Conservation (phyloP, 1,284 basidiomycete species). For the Pyrrhoderma noxium region DNA sequence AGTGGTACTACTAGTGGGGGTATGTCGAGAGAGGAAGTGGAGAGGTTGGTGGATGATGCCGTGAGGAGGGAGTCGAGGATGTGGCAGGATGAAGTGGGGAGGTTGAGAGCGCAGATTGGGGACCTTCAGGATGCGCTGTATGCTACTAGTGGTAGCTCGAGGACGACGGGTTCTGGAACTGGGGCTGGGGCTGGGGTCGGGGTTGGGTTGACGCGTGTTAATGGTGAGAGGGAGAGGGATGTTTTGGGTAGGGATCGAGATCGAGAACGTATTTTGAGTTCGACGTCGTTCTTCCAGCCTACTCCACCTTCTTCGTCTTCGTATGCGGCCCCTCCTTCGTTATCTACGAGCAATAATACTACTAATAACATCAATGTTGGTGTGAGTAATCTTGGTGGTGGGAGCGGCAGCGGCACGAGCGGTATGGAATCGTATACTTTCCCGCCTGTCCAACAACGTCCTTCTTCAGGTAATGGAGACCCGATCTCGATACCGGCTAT, state of each 20-base stretch:
- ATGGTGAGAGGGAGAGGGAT: background rate
- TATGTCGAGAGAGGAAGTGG: slow-evolving; percentile 9
- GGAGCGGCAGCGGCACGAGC: background rate
- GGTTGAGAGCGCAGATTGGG: slow-evolving; percentile 47
- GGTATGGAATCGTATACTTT: slow-evolving; percentile 15
- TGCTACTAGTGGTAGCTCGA: background rate
- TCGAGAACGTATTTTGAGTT: background rate
- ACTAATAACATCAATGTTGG: background rate
- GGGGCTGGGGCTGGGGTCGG: background rate
- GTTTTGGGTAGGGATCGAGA: background rate
- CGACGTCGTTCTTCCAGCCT: background rate
- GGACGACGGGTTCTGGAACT: background rate
- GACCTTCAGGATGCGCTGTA: slow-evolving; percentile 41
- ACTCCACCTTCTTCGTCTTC: too few relatives aligned
- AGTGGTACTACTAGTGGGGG: slow-evolving; percentile 20
- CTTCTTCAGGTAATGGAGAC: background rate
- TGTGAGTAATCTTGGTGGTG: background rate
- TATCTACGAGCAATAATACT: too few relatives aligned
- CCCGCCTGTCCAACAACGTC: slow-evolving; percentile 7
- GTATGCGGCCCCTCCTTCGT: too few relatives aligned
- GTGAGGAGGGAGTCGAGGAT: slow-evolving; percentile 50
- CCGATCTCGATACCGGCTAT: too few relatives aligned
- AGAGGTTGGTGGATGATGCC: slow-evolving; percentile 16
- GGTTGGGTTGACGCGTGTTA: too few relatives aligned
- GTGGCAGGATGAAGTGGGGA: slow-evolving; percentile 50